Conservation (phyloP, 495 filamentous ascomycete genomes). For the Penicillium dipodomyicola region DNA sequence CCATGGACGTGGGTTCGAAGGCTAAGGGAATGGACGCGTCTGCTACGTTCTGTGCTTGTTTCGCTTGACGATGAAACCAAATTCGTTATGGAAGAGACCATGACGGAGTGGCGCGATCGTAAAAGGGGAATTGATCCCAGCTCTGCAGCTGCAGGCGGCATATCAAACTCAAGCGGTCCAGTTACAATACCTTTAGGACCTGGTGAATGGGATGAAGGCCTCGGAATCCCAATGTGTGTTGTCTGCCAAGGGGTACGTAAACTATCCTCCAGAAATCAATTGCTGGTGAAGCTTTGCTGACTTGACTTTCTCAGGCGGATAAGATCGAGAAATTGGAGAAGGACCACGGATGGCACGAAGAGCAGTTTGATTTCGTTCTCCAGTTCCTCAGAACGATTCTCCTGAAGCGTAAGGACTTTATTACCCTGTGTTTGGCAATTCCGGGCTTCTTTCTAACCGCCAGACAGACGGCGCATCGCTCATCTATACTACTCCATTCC, state of each 20-base stretch:
- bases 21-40: slow-evolving; percentile 80
- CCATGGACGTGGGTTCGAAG: slow-evolving; percentile 92
- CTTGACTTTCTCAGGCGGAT: slow-evolving; percentile 61
- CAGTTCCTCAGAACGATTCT: slow-evolving; percentile 86
- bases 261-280: not conserved
- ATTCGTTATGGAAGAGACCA: slow-evolving; percentile 79
- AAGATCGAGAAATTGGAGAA: slow-evolving; percentile 85
- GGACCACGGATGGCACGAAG: slow-evolving; percentile 87
- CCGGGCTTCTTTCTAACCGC: slow-evolving; percentile 21
- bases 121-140: slow-evolving; percentile 44
- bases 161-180: slow-evolving; percentile 47
- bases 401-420: slow-evolving; percentile 65
- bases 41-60: slow-evolving; percentile 71
- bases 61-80: slow-evolving; percentile 74
- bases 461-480: slow-evolving; percentile 78
- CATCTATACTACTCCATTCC: slow-evolving; percentile 83
- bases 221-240: slow-evolving; percentile 86
- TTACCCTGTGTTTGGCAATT: not conserved
- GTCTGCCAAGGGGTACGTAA: slow-evolving; percentile 87
- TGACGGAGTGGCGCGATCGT: slow-evolving; percentile 57
- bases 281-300: slow-evolving; percentile 25
- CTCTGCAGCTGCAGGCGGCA: slow-evolving; percentile 43
- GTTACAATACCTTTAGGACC: slow-evolving; percentile 77
- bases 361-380: slow-evolving; percentile 87
- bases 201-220: slow-evolving; percentile 90